Base-by-base conservation (phyloP, 1,284 basidiomycete species). In the Pholiota adiposa region DNA sequence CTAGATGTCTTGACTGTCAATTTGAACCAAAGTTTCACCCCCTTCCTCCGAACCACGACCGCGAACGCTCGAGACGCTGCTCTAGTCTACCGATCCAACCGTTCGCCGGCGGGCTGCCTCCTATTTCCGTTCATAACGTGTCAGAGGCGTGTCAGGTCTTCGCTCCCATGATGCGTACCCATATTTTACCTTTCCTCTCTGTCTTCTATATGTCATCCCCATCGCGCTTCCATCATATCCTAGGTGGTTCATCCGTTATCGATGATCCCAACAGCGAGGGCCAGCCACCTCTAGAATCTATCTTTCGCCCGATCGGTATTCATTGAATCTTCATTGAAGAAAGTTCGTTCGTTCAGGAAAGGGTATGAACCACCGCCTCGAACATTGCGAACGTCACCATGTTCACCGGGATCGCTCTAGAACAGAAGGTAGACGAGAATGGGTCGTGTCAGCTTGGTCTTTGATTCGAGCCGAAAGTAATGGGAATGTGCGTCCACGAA, bases 321-420 rank as follows among this genome's bases (percentile, higher is more conserved):
- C 0, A 11, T 46, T 46, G 8, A 14, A 12, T 27, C 4, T 25
- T 4, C 14, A 38, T n/a, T n/a, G n/a, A n/a, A n/a, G n/a, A n/a
- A n/a, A n/a, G n/a, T n/a, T n/a, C n/a, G n/a, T n/a, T n/a, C n/a
- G n/a, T n/a, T 46, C 23, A 65, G 31, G 64, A 55, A 4, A 65
- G 46, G 11, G 44, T 34, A 33, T 64, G 60, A 2, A 79, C 72
- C 27, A 78, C 68, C 11, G 73, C 63, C 60, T 81, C 79, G 56
- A 80, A 80, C 7, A 75, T 73, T 4, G 71, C 74, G 62, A 81
- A 80, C 23, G 77, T 80, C 29, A 76, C 75, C 78, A 81, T 79
- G 55, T 79, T 79, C 19, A 79, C 77, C 2, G 79, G 79, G 48
- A 80, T 73, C 18, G 79, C 78, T 40, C 79, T 79, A 48, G 21